phyloP scores from a whole-genome alignment of 495 filamentous ascomycete species.

The Neohortaea acidophila region DNA sequence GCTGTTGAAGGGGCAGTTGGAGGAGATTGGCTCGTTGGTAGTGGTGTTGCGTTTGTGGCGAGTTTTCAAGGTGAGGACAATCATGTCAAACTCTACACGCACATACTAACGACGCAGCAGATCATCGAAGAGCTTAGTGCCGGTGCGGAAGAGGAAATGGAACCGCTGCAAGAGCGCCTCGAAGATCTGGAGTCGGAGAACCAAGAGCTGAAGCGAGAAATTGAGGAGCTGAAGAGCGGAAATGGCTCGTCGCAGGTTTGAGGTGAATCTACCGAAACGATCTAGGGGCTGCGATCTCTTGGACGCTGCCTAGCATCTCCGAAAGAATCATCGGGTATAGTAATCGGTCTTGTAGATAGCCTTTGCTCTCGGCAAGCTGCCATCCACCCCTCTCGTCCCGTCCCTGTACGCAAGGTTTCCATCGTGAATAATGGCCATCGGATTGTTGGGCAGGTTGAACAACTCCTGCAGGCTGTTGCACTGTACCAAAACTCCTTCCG shows the following conservation, averaged over 20 bases:
- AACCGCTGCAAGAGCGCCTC: constrained; percentile 12
- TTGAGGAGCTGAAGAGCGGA: constrained; percentile 3
- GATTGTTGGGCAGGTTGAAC: constrained; percentile 14
- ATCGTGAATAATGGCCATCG: constrained; percentile 14
- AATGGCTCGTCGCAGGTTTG: too few species aligned
- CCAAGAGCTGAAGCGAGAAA: constrained; percentile 3
- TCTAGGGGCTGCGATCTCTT: not conserved
- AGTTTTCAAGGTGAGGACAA: constrained; percentile 45
- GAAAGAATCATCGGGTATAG: not conserved
- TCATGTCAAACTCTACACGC: not conserved
- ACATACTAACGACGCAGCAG: constrained; percentile 20
- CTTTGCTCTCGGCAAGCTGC: constrained; percentile 3
- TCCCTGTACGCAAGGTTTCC: constrained; percentile 20
- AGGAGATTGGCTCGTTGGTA: constrained; percentile 47
- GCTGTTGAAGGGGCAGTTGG: constrained; percentile 37
- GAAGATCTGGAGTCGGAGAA: constrained; percentile 16
- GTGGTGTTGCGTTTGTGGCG: constrained; percentile 51
- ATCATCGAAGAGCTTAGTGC: constrained; percentile 19
- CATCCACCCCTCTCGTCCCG: constrained; percentile 7
- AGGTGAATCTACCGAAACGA: too few species aligned
- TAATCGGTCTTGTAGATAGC: constrained; percentile 8
- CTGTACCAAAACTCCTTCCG: not conserved
- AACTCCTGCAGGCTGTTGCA: constrained; percentile 14
- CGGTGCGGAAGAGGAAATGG: constrained; percentile 16
- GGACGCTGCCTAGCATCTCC: not conserved